A percentile compares a stretch with the other conserved stretches of the same genome.
phyloP scores from a whole-genome alignment of 23 red algal genomes.

The Gracilariopsis chorda region DNA sequence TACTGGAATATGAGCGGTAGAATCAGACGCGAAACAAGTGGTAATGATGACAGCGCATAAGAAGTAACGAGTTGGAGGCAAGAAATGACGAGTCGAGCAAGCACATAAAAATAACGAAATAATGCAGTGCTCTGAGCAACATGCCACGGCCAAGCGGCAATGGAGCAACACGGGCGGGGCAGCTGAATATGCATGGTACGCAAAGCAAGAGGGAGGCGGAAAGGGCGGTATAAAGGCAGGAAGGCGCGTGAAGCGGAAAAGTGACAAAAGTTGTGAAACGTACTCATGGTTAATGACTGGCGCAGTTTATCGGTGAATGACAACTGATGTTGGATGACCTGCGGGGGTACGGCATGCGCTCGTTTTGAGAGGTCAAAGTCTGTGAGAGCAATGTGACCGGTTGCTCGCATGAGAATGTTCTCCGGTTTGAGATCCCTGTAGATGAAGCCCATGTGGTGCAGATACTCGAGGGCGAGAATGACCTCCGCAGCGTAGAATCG shows the following conservation, averaged over 20 bases:
- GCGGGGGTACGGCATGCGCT: slow-evolving; percentile 70
- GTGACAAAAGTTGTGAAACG: not conserved
- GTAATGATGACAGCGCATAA: no score
- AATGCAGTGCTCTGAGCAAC: not conserved
- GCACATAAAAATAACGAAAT: not conserved
- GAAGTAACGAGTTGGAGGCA: no score
- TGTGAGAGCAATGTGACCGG: slow-evolving; percentile 77
- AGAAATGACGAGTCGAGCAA: not conserved
- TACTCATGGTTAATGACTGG: slow-evolving; percentile 41
- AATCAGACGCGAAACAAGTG: not conserved
- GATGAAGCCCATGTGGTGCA: slow-evolving; percentile 91
- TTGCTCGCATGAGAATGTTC: slow-evolving; percentile 83
- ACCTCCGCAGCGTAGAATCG: slow-evolving; percentile 90
- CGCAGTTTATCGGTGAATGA: slow-evolving; percentile 61
- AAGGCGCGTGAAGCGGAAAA: no score
- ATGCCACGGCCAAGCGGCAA: not conserved
- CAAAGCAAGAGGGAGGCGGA: not conserved
- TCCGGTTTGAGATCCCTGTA: slow-evolving; percentile 90
- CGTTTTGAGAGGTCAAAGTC: slow-evolving; percentile 90
- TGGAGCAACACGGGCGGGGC: no score
- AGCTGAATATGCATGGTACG: not conserved
- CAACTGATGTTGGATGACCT: slow-evolving; percentile 65
- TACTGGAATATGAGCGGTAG: not conserved
- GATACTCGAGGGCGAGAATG: slow-evolving; percentile 81
- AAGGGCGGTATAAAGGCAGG: not conserved